Evolutionary conservation across 805 yeast species (phyloP), one percentile per base, ranked within the genome.

Genomic region (Tetrapisispora arboricola): DNA sequence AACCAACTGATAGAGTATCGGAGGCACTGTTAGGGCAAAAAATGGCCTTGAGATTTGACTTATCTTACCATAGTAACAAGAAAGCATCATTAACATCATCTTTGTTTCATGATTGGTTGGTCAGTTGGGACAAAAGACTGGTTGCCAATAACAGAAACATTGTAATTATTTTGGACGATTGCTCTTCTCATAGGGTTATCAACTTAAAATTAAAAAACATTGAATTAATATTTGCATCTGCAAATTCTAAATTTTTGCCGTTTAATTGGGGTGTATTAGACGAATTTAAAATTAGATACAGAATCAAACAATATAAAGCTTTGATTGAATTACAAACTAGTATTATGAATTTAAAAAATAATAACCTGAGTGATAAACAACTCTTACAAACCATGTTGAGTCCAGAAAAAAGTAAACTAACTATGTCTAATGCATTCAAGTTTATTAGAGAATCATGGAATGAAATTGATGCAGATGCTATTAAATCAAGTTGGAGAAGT

Each of bases 81-180:
- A 75, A 73, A 57, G 73, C 76, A 42, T 76, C 83, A 80, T 60
- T 78, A 26, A 78, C 84, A 2, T 71, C 80, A 6, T 72, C 75
- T 16, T 59, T 76, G 51, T 78, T 78, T 48, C 79, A 77, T 47
- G 76, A 77, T 48, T 78, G 81, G 71, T 53, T 78, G 24, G 65
- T 74, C 0, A 66, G 77, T 11, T 61, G 78, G 56, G 84, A 78
- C 44, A 80, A 78, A 50, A 68, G 79, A 45, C 53, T 78, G 19
- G 61, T 51, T 1, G 69, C 74, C 1, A 63, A 64, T 13, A 61
- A 67, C 19, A 60, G 82, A 40, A 73, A 74, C 43, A 75, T 78
- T 38, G 61, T 75, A 45, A 67, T 78, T 6, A 58, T 78, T 2
- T 54, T 78, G 12, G 83, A 78, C 56, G 81, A 78, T 55, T 71